Evolutionary conservation across 768 basidiomycete species (phyloP).

Genomic region (Collybia mongolica): DNA sequence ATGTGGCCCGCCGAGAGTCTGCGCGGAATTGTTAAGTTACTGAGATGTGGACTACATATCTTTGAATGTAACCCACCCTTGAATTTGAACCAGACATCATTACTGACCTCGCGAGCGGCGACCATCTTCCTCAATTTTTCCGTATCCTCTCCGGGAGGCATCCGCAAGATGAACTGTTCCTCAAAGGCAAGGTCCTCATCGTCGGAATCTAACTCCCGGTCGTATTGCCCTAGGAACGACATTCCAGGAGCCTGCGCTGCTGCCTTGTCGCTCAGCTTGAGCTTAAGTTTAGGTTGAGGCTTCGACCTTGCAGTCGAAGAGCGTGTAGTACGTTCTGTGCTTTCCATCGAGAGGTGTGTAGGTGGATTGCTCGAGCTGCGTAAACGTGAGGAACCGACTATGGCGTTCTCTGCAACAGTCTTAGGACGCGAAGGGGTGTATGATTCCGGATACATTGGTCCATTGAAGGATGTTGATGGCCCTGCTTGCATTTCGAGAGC

Average conservation of each 20-base stretch:
- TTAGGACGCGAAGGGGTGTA: slow-evolving; percentile 19
- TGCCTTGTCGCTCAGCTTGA: slow-evolving; percentile 84
- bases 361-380: slow-evolving; percentile 31
- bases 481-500: slow-evolving; percentile 29
- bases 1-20: slow-evolving; percentile 91
- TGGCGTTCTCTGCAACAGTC: slow-evolving; percentile 21
- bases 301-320: slow-evolving; percentile 48
- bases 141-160: slow-evolving; percentile 83
- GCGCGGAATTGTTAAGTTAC: slow-evolving; percentile 8
- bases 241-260: slow-evolving; percentile 80
- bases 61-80: slow-evolving; percentile 63
- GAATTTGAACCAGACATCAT: slow-evolving; percentile 97
- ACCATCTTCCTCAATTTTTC: slow-evolving; percentile 83
- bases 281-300: slow-evolving; percentile 76
- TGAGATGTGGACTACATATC: slow-evolving; percentile 1
- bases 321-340: slow-evolving; percentile 55
- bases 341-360: slow-evolving; percentile 22
- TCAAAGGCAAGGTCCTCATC: slow-evolving; percentile 95
- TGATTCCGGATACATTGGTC: slow-evolving; percentile 6
- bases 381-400: slow-evolving; percentile 28
- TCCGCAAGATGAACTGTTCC: slow-evolving; percentile 92
- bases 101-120: slow-evolving; percentile 68
- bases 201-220: slow-evolving; percentile 93
- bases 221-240: slow-evolving; percentile 89
- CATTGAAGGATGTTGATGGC: slow-evolving; percentile 27